phyloP scores from a whole-genome alignment of 352 stramenopile genomes.

The Phytophthora quininea region DNA sequence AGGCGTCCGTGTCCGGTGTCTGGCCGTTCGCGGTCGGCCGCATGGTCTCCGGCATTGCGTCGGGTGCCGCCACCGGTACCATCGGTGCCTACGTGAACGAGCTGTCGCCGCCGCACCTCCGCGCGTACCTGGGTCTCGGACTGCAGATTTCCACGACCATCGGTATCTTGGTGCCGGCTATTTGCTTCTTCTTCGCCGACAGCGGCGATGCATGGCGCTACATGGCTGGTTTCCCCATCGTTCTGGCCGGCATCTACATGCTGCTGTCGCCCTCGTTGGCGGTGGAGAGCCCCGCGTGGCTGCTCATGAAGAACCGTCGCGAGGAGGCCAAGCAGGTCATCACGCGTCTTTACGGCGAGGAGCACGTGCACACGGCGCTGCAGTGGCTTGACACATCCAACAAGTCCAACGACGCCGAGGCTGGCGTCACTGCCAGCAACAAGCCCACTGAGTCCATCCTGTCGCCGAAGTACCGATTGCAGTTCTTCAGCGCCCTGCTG shows the following conservation, averaged over 20 bases:
- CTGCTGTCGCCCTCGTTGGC: constrained; percentile 34
- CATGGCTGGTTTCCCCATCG: constrained; percentile 47
- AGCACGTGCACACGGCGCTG: constrained; percentile 29
- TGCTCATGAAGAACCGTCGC: constrained; percentile 22
- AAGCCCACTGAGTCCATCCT: constrained; percentile 28
- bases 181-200: constrained; percentile 31
- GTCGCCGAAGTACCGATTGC: constrained; percentile 28
- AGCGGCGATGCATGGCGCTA: constrained; percentile 39
- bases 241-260: constrained; percentile 46
- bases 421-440: neutral
- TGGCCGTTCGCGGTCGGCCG: constrained; percentile 39
- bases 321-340: constrained; percentile 27
- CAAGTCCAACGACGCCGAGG: constrained; percentile 19
- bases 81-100: constrained; percentile 23
- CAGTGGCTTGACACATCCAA: constrained; percentile 21
- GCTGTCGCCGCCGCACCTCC: constrained; percentile 15
- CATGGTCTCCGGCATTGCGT: constrained; percentile 43
- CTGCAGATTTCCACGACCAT: constrained; percentile 21
- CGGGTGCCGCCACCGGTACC: constrained; percentile 22
- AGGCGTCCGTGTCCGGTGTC: constrained; percentile 27
- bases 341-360: constrained; percentile 37
- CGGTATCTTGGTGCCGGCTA: constrained; percentile 15
- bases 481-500: constrained; percentile 43
- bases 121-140: constrained; percentile 14
- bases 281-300: constrained; percentile 36